These are phyloP conservation scores for Omphalea diandra DNA, from an alignment of 441 rosid species.

Conservation along the genomic window DNA sequence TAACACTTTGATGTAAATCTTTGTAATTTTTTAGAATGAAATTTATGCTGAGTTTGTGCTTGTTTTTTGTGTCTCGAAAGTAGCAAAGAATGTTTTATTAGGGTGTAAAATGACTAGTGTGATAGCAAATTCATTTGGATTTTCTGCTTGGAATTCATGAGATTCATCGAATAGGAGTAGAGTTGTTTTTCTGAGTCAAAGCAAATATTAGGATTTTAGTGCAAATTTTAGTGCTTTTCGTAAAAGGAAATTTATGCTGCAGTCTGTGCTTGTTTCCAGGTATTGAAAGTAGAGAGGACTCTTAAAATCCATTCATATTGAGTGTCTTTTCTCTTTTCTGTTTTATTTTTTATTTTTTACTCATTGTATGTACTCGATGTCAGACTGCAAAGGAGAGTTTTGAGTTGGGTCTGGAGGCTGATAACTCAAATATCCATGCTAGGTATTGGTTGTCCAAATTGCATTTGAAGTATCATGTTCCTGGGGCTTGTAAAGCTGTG, in stretches of 20 bases:
- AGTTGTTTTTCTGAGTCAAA: neutral
- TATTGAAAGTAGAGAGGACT: neutral
- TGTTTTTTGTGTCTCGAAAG: too few relatives aligned
- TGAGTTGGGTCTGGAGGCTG: slow-evolving; percentile 82
- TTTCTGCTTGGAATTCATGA: neutral
- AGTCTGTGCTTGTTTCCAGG: too few relatives aligned
- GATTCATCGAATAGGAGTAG: neutral
- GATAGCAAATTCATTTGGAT: too few relatives aligned
- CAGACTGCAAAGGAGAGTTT: slow-evolving; percentile 93
- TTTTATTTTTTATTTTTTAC: neutral
- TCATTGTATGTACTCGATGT: slow-evolving; percentile 14
- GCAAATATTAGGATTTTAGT: neutral
- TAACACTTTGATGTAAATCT: too few relatives aligned
- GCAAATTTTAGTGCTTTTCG: neutral
- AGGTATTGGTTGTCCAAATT: slow-evolving; percentile 81
- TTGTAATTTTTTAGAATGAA: too few relatives aligned
- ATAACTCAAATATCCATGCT: slow-evolving; percentile 79
- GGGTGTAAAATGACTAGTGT: too few relatives aligned
- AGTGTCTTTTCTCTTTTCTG: neutral
- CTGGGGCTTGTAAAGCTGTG: slow-evolving; percentile 83
- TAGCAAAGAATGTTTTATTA: too few relatives aligned
- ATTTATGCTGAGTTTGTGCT: too few relatives aligned
- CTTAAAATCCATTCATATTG: too few relatives aligned
- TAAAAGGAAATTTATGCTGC: too few relatives aligned
- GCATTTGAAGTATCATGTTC: slow-evolving; percentile 89